Conservation (phyloP, 768 basidiomycete genomes). For the Xanthoconium stramineum region DNA sequence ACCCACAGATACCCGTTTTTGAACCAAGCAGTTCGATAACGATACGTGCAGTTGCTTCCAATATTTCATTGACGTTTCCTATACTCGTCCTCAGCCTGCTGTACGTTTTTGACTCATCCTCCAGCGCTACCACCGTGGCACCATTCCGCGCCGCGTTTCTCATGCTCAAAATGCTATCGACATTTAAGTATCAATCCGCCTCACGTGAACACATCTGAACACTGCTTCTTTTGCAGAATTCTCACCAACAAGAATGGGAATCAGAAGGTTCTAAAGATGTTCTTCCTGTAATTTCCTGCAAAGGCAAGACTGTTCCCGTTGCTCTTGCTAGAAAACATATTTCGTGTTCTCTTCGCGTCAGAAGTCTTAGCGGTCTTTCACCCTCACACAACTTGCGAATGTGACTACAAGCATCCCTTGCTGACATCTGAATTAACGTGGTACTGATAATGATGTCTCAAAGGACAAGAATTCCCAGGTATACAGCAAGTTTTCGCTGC, state of each 20-base stretch:
- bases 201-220: background rate
- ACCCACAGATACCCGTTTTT: background rate
- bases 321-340: background rate
- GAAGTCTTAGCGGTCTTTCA: background rate
- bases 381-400: background rate
- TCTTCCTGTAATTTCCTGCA: background rate
- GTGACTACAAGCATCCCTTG: background rate
- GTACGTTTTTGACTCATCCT: background rate
- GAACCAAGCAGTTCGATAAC: no score
- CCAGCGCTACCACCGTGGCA: background rate
- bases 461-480: background rate
- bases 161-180: background rate
- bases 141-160: background rate
- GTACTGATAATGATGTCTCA: background rate
- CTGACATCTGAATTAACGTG: background rate
- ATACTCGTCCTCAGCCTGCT: background rate
- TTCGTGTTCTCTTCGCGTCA: background rate
- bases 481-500: background rate
- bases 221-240: constrained; percentile 1
- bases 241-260: constrained; percentile 10
- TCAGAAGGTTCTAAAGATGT: background rate
- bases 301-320: background rate
- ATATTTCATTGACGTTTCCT: background rate
- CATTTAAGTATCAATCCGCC: background rate
- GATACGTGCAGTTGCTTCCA: background rate